Conservation (phyloP, 2,329 filamentous ascomycete genomes). For the Hypoxylon sp. region DNA sequence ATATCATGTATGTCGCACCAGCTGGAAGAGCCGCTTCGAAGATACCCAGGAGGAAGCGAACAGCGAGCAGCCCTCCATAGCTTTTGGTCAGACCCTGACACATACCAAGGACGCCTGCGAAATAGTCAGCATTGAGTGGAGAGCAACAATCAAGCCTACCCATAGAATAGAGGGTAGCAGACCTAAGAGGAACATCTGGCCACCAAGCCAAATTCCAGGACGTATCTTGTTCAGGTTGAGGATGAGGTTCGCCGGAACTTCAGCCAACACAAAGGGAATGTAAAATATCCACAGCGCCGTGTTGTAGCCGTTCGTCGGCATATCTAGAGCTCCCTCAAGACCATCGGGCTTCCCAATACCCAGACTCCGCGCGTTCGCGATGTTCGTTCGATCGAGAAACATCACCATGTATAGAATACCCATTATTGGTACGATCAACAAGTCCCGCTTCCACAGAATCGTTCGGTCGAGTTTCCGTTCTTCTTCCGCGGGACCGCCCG, state of each 20-base stretch:
- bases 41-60: conserved; percentile 76
- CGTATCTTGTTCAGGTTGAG: conserved; percentile 56
- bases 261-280: conserved; percentile 60
- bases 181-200: conserved; percentile 59
- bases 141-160: background rate
- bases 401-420: conserved; percentile 50
- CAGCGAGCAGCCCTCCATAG: conserved; percentile 55
- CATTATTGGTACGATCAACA: conserved; percentile 49
- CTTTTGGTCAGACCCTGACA: conserved; percentile 58
- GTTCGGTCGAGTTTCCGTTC: conserved; percentile 41
- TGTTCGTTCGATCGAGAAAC: conserved; percentile 52
- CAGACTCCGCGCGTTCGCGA: conserved; percentile 59
- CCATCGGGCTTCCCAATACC: conserved; percentile 54
- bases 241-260: conserved; percentile 62
- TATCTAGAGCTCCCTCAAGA: conserved; percentile 58
- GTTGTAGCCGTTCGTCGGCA: conserved; percentile 59
- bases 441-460: conserved; percentile 49
- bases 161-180: conserved; percentile 15
- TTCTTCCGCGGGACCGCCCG: conserved; percentile 18
- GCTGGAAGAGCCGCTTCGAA: conserved; percentile 70
- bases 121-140: conserved; percentile 21
- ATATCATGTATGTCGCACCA: conserved; percentile 51
- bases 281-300: conserved; percentile 60
- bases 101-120: conserved; percentile 56
- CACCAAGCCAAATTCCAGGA: conserved; percentile 56